A percentile compares a stretch with the other conserved stretches of the same genome.
Conservation (phyloP, 2,329 filamentous ascomycete species). For the Plectosphaerella sp. region DNA sequence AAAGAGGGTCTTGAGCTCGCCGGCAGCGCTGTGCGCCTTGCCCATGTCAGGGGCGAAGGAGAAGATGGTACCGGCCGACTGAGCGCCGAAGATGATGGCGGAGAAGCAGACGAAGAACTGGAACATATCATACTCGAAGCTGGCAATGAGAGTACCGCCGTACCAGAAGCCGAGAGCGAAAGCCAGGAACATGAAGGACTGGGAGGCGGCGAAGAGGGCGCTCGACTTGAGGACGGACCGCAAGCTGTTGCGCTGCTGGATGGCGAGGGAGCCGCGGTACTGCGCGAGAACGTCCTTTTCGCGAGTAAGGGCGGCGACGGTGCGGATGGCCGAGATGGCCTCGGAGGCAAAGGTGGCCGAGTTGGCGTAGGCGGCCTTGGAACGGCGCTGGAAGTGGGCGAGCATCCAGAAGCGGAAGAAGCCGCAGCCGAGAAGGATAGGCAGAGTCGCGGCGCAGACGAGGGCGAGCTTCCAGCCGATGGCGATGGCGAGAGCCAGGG, state of each 20-base stretch:
- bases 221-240: slow-evolving; percentile 74
- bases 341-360: slow-evolving; percentile 89
- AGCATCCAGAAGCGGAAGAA: slow-evolving; percentile 86
- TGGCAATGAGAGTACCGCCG: slow-evolving; percentile 70
- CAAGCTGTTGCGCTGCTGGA: slow-evolving; percentile 64
- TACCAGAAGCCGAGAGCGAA: slow-evolving; percentile 93
- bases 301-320: slow-evolving; percentile 84
- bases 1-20: slow-evolving; percentile 76
- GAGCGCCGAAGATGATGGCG: slow-evolving; percentile 83
- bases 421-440: slow-evolving; percentile 73
- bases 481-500: slow-evolving; percentile 64
- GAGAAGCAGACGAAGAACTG: slow-evolving; percentile 92
- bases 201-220: slow-evolving; percentile 74
- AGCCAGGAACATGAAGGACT: slow-evolving; percentile 78
- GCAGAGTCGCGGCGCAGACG: slow-evolving; percentile 75
- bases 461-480: slow-evolving; percentile 87
- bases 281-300: slow-evolving; percentile 73
- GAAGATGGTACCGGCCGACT: slow-evolving; percentile 87
- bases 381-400: slow-evolving; percentile 71
- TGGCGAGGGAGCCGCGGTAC: slow-evolving; percentile 64
- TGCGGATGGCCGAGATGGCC: slow-evolving; percentile 88
- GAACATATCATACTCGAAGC: slow-evolving; percentile 68
- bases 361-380: slow-evolving; percentile 73
- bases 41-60: slow-evolving; percentile 90
- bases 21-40: slow-evolving; percentile 82